These are phyloP conservation scores for Megacollybia platyphylla DNA, from an alignment of 1,284 basidiomycete genomes.

Conservation along the genomic window DNA sequence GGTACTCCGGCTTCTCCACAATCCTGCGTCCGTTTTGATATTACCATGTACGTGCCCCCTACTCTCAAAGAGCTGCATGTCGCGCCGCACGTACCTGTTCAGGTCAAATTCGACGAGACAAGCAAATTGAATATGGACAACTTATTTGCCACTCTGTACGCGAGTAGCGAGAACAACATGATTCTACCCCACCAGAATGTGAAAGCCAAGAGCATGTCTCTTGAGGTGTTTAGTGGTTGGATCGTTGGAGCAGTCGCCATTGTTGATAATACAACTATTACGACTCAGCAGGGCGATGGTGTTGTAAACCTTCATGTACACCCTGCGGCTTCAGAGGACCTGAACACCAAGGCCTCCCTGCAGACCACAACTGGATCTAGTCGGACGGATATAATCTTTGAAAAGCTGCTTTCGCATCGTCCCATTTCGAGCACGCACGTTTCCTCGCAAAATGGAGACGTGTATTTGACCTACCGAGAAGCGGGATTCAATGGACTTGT, in stretches of 20 bases:
- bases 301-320: conserved; percentile 32
- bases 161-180: conserved; percentile 23
- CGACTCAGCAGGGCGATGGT: conserved; percentile 39
- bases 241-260: conserved; percentile 42
- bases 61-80: conserved; percentile 32
- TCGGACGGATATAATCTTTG: conserved; percentile 35
- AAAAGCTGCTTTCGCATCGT: conserved; percentile 25
- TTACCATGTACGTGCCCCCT: conserved; percentile 35
- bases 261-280: conserved; percentile 25
- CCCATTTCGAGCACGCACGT: conserved; percentile 33
- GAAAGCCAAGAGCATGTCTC: conserved; percentile 21
- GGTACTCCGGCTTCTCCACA: conserved; percentile 15
- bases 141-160: conserved; percentile 30
- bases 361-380: conserved; percentile 36
- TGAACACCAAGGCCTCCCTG: conserved; percentile 19
- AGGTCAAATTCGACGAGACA: conserved; percentile 34
- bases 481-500: conserved; percentile 37
- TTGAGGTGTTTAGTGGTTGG: conserved; percentile 41
- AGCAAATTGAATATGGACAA: conserved; percentile 23
- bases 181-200: conserved; percentile 29
- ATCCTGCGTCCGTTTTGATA: conserved; percentile 41
- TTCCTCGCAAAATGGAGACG: conserved; percentile 31
- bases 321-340: conserved; percentile 23
- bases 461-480: conserved; percentile 41
- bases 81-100: conserved; percentile 26